Evolutionary conservation across 805 yeast species (phyloP).

Genomic region (Alloascoidea africana): DNA sequence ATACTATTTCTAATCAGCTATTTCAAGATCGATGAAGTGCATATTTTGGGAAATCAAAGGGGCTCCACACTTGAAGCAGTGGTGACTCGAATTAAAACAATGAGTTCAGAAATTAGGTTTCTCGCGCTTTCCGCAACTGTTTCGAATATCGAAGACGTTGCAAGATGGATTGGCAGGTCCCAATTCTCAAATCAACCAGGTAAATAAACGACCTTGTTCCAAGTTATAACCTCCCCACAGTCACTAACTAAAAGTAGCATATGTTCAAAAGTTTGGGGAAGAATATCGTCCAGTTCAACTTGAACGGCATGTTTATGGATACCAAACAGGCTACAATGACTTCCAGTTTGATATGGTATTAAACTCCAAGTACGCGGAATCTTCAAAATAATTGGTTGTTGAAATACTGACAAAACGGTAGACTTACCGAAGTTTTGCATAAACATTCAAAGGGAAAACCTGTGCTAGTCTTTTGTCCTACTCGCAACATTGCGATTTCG

Average conservation of each 20-base stretch:
- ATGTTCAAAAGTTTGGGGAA: constrained; percentile 28
- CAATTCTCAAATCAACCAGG: constrained; percentile 4
- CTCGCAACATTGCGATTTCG: constrained; percentile 29
- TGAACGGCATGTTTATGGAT: constrained; percentile 28
- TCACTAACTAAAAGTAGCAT: constrained; percentile 15
- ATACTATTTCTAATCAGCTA: constrained; percentile 9
- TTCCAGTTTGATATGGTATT: constrained; percentile 31
- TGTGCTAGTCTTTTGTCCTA: constrained; percentile 35
- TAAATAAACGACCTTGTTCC: not conserved
- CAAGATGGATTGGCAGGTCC: constrained; percentile 25
- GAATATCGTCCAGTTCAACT: constrained; percentile 30
- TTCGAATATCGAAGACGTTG: constrained; percentile 33
- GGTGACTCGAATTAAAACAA: constrained; percentile 29
- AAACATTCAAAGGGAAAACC: constrained; percentile 26
- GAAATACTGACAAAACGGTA: constrained; percentile 2
- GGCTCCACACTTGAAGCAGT: constrained; percentile 35
- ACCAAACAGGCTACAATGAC: constrained; percentile 23
- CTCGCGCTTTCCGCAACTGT: constrained; percentile 38
- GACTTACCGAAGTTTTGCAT: constrained; percentile 19
- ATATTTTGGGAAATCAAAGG: constrained; percentile 26
- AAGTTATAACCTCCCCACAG: not conserved
- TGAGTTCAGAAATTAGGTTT: constrained; percentile 22
- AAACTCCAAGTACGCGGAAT: constrained; percentile 21
- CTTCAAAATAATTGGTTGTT: not conserved
- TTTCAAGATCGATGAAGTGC: constrained; percentile 27